Conservation (phyloP, 352 stramenopile genomes). For the Phytopythium mirpurense region DNA sequence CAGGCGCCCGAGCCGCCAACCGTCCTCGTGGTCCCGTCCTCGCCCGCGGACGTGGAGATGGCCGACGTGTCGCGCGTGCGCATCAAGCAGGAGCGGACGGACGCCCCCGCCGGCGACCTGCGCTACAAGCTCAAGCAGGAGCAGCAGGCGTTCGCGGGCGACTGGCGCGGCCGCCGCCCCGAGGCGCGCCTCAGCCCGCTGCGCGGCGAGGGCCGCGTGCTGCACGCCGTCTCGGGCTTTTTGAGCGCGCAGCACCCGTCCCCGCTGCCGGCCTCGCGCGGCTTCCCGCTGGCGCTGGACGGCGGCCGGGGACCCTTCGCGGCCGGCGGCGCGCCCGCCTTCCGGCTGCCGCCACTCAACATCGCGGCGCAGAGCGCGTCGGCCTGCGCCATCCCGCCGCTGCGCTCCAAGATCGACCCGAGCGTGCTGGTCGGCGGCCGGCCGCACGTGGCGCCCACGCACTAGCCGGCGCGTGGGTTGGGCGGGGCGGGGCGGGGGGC, state of each 20-base stretch:
- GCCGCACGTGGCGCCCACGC: constrained; percentile 41
- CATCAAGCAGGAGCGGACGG: constrained; percentile 25
- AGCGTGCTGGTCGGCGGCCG: constrained; percentile 46
- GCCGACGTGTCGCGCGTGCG: constrained; percentile 29
- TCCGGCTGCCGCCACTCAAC: constrained; percentile 59
- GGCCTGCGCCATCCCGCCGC: constrained; percentile 60
- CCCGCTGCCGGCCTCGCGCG: constrained; percentile 15
- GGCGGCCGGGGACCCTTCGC: neutral
- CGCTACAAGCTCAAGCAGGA: constrained; percentile 27
- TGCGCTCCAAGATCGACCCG: constrained; percentile 75
- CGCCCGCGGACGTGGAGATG: constrained; percentile 30
- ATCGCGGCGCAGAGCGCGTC: constrained; percentile 28
- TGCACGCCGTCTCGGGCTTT: constrained; percentile 40
- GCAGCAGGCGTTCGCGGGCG: constrained; percentile 24
- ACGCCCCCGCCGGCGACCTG: constrained; percentile 16
- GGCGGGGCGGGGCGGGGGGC: too few relatives aligned
- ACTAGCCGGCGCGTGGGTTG: constrained; percentile 21
- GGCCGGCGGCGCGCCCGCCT: constrained; percentile 11
- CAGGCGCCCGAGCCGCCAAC: neutral
- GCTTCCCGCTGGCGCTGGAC: constrained; percentile 13
- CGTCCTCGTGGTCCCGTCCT: constrained; percentile 1
- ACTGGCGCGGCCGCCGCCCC: constrained; percentile 11
- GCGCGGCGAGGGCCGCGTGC: constrained; percentile 28
- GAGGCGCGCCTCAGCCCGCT: constrained; percentile 64
- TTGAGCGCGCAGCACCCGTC: constrained; percentile 48